A percentile compares a stretch with the other conserved stretches of the same genome.
phyloP scores from a whole-genome alignment of 768 basidiomycete genomes.

The Mycena floridula region DNA sequence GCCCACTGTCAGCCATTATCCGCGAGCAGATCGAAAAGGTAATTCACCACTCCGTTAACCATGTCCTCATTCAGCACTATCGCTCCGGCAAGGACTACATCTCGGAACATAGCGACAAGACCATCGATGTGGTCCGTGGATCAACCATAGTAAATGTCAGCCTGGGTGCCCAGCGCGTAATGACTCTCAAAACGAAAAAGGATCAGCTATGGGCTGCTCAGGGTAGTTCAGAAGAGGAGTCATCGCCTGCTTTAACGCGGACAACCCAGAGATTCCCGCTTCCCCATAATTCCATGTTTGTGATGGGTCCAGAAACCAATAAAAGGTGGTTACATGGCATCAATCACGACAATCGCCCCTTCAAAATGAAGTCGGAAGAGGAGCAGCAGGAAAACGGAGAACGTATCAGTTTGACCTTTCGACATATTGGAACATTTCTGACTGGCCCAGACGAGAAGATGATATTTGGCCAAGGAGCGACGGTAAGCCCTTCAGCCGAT shows the following conservation, averaged over 20 bases:
- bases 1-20: constrained; percentile 59
- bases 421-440: constrained; percentile 74
- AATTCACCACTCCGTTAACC: constrained; percentile 66
- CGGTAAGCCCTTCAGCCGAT: too few species aligned
- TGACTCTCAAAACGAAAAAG: constrained; percentile 69
- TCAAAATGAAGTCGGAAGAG: constrained; percentile 40
- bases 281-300: constrained; percentile 80
- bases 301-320: constrained; percentile 71
- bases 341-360: constrained; percentile 66
- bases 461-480: constrained; percentile 75
- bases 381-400: constrained; percentile 55
- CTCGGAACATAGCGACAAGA: constrained; percentile 85
- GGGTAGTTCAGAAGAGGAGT: background rate
- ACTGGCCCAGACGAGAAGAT: constrained; percentile 32
- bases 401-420: constrained; percentile 76
- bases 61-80: constrained; percentile 79
- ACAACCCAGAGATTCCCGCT: constrained; percentile 60
- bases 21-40: constrained; percentile 55
- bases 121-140: constrained; percentile 69
- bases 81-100: constrained; percentile 77
- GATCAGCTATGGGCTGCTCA: constrained; percentile 23
- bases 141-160: constrained; percentile 79
- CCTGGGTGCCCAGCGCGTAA: constrained; percentile 69
- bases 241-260: too few species aligned
- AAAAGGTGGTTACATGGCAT: constrained; percentile 72